Conservation (phyloP, 2,329 filamentous ascomycete genomes). For the Fusarium protoensiforme region DNA sequence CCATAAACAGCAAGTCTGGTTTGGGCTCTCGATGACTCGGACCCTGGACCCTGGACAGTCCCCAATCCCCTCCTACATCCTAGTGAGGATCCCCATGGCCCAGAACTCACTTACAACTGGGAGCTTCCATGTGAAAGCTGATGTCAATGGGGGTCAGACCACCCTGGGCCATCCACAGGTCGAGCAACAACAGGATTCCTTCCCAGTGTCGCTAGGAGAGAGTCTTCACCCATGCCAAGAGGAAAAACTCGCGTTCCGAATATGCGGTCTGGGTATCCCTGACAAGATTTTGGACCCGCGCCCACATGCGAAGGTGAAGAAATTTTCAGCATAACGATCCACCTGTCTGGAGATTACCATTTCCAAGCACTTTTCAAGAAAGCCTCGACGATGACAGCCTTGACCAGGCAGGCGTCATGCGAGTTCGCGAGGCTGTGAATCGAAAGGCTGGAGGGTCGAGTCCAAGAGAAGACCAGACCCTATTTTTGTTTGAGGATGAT, state of each 20-base stretch:
- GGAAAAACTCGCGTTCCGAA: slow-evolving; percentile 33
- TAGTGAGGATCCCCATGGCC: slow-evolving; percentile 28
- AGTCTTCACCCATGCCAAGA: slow-evolving; percentile 22
- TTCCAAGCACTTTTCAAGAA: slow-evolving; percentile 30
- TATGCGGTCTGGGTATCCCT: slow-evolving; percentile 42
- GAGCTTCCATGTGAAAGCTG: slow-evolving; percentile 19
- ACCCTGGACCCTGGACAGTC: slow-evolving; percentile 25
- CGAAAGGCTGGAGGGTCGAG: slow-evolving; percentile 16
- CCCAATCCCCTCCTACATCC: slow-evolving; percentile 20
- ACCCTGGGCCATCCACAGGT: slow-evolving; percentile 16
- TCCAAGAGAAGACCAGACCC: slow-evolving; percentile 9
- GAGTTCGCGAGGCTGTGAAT: slow-evolving; percentile 35
- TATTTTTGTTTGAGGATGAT: slow-evolving; percentile 25
- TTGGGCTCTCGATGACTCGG: slow-evolving; percentile 12
- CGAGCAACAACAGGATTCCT: slow-evolving; percentile 14
- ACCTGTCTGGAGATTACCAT: slow-evolving; percentile 37
- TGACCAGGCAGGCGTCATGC: slow-evolving; percentile 24
- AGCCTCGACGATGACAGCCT: slow-evolving; percentile 18
- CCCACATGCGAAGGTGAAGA: slow-evolving; percentile 31
- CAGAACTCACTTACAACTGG: slow-evolving; percentile 20
- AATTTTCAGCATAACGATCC: slow-evolving; percentile 40
- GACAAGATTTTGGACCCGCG: slow-evolving; percentile 26
- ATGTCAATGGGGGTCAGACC: slow-evolving; percentile 9
- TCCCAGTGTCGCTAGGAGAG: slow-evolving; percentile 15
- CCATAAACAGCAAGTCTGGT: slow-evolving; percentile 21